Base-by-base conservation (phyloP, 768 basidiomycete species). In the Mycena albidolilacea region DNA sequence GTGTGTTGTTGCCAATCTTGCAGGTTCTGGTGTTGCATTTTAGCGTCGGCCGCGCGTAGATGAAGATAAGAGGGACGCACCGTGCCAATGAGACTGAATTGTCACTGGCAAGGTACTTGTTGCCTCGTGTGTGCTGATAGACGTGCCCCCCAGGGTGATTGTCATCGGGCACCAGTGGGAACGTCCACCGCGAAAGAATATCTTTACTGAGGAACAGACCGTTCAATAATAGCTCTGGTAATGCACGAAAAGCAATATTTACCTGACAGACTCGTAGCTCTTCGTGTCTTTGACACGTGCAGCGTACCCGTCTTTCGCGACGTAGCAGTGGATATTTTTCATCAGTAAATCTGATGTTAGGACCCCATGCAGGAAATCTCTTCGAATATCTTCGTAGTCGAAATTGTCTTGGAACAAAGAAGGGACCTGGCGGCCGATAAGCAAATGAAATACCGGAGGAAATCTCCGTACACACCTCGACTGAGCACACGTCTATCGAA, bases 331-430 rank as follows among this genome's bases (percentile, higher is more conserved):
- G 64, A 99, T 97, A 73, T 92, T 97, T 83, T 98, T 98, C 88
- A 95, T 96, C 54, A 98, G 87, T 44, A 99, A 82, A 81, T 99
- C 98, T 15, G 96, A 97, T 0, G 95, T 97, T 75, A 99, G 87
- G 59, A 99, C 90, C 19, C 97, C 97, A 79, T 95, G 95, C 17
- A 98, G 94, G 78, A 99, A 98, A 82, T 99, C 96, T 75, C 91
- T 87, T 69, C 97, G 91, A 72, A 99, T 89, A 82, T 97, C 96
- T 15, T 92, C 91, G 79, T 97, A 98, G 83, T 99, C 98, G 79
- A 99, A 99, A 83, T 99, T 99, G 84, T 99, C 98, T 80, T 97
- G 96, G 84, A 99, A 99, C 6, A 98, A 81, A 1, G 97, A 97
- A 1, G 96, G 97, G 46, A 99, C 95, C 94, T 98, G 77, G 15